Evolutionary conservation across 1,284 basidiomycete species (phyloP).

Genomic region (Porogramme epimiltina): DNA sequence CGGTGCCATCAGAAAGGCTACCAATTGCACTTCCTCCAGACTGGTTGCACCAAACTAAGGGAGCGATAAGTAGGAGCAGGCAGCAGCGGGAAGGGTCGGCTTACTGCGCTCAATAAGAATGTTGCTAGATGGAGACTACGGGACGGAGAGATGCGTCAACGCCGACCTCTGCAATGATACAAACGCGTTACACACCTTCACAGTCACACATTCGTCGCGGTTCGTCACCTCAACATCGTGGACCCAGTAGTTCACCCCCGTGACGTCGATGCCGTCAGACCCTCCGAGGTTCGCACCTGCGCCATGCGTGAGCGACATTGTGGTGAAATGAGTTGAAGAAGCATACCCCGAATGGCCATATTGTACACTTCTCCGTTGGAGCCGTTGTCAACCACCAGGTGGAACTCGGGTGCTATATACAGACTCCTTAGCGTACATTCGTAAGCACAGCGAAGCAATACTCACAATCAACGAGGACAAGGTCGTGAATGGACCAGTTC

Average conservation of each 20-base stretch:
- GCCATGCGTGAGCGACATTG: too few species aligned
- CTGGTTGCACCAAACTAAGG: slow-evolving; percentile 38
- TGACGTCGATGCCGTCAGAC: slow-evolving; percentile 39
- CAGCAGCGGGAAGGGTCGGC: background rate
- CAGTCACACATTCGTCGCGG: slow-evolving; percentile 40
- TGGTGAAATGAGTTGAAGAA: background rate
- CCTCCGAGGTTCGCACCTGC: slow-evolving; percentile 34
- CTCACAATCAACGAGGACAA: slow-evolving; percentile 38
- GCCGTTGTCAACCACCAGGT: slow-evolving; percentile 35
- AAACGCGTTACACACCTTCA: slow-evolving; percentile 28
- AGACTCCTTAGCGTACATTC: too few species aligned
- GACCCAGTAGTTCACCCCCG: slow-evolving; percentile 37
- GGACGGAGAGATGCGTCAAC: too few species aligned
- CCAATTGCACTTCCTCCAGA: slow-evolving; percentile 39
- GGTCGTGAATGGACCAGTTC: slow-evolving; percentile 38
- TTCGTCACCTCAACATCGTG: slow-evolving; percentile 41
- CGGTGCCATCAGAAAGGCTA: slow-evolving; percentile 33
- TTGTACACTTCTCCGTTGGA: slow-evolving; percentile 39
- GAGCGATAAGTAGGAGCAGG: background rate
- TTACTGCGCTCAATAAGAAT: slow-evolving; percentile 36
- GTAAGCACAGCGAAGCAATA: background rate
- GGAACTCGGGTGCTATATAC: slow-evolving; percentile 36
- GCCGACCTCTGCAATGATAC: fast-evolving
- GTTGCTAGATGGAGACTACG: slow-evolving; percentile 32
- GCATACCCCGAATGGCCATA: slow-evolving; percentile 36